Conservation (phyloP, 768 basidiomycete species). For the Fibroporia radiculosa region DNA sequence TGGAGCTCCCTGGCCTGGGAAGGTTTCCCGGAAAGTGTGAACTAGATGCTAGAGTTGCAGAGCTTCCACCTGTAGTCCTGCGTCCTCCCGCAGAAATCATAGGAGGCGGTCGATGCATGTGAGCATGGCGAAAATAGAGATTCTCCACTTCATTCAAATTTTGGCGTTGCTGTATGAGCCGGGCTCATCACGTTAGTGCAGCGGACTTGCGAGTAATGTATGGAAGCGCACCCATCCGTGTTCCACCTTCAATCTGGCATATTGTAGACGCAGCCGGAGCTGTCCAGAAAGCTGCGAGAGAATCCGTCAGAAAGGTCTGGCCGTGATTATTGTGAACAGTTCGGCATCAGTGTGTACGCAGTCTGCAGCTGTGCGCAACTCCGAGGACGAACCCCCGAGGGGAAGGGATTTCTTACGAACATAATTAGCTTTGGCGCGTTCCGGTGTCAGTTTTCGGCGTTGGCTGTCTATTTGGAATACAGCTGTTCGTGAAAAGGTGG, state of each 20-base stretch:
- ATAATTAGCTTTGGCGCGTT: conserved; percentile 5
- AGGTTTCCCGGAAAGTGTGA: neutral
- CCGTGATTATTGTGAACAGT: neutral
- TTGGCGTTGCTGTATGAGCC: conserved; percentile 53
- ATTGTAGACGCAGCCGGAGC: conserved; percentile 66
- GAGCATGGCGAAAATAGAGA: conserved; percentile 70
- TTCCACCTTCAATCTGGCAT: conserved; percentile 73
- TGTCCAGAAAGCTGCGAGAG: conserved; percentile 54
- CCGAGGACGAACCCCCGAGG: neutral
- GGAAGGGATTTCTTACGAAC: neutral
- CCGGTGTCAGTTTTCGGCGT: conserved; percentile 3
- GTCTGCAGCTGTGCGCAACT: neutral
- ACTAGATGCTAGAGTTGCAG: neutral
- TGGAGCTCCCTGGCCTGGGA: neutral
- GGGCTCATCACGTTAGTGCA: no score
- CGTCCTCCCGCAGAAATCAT: conserved; percentile 13
- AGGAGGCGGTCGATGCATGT: conserved; percentile 21
- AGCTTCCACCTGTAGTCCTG: conserved; percentile 2
- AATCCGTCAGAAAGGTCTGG: neutral
- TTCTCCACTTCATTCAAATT: conserved; percentile 78
- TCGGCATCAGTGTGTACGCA: neutral
- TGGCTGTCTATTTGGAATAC: neutral
- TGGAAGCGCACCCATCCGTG: conserved; percentile 71
- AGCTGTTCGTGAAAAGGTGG: neutral
- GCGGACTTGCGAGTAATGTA: conserved; percentile 4